Evolutionary conservation across 176 grass and related monocot genomes (phyloP).

Genomic region (Bonia amplexicaulis): DNA sequence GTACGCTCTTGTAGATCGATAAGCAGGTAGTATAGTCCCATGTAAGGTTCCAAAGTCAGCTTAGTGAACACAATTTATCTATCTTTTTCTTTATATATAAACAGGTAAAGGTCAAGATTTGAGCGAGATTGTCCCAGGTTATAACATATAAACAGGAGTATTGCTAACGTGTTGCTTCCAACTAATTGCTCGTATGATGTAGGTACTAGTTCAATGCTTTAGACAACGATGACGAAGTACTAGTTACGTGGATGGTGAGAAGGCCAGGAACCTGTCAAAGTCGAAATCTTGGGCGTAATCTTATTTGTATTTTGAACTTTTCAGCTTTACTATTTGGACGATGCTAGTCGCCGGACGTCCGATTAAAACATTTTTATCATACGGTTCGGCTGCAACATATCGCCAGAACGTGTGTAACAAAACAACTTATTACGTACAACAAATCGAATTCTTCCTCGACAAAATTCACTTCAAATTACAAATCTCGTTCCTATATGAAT

Average conservation of each 20-base stretch:
- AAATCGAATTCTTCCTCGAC: no score
- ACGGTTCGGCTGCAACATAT: no score
- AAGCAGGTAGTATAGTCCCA: not conserved
- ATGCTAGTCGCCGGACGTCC: no score
- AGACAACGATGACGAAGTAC: not conserved
- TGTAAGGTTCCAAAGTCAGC: not conserved
- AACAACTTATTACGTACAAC: no score
- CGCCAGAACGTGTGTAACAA: no score
- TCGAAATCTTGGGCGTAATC: not conserved
- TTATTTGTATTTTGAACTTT: not conserved
- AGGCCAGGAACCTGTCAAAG: not conserved
- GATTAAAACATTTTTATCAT: no score
- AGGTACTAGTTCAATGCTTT: slow-evolving; percentile 1
- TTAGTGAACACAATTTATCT: not conserved
- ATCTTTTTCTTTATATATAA: not conserved
- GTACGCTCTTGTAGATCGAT: not conserved
- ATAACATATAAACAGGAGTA: not conserved
- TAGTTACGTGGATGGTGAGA: not conserved
- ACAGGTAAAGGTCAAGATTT: not conserved
- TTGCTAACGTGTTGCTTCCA: not conserved
- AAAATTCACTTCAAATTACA: no score
- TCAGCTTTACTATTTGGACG: not conserved
- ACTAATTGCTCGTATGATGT: not conserved
- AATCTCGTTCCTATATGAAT: no score
- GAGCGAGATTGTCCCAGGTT: slow-evolving; percentile 4